Base-by-base conservation (phyloP, 345 rosid genomes). In the Acer yangbiense region DNA sequence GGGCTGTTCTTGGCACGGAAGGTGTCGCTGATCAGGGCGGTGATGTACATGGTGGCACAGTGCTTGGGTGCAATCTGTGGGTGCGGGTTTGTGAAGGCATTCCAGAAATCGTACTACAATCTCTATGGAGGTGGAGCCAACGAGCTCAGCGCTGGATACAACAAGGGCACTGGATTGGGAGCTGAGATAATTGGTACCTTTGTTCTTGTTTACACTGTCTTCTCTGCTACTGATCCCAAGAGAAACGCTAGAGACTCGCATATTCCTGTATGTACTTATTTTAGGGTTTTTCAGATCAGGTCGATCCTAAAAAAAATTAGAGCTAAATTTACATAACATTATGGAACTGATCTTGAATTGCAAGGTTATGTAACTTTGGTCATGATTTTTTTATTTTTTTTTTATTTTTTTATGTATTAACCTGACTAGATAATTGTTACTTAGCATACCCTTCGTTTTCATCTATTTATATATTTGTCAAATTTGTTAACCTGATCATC, bases 221-320 rank as follows among this genome's bases (percentile, higher is more conserved):
- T 91, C 83, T 77, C 95, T 17, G 95, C 95, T 80, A 91, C 95
- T 10, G 95, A 91, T 73, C 95, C 95, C 35, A 91, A 91, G 86
- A 85, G 95, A 27, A 91, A 8, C 65, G 95, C 95, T 0, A 86
- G 95, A 68, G 95, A 91, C 79, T 91, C 95, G 62, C 92, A 91
- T 70, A 90, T 91, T 72, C 95, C 95, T 52, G 95, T 91, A 86
- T 57, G 92, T 76, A 35, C 39, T 35, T 4, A 35, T 4, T 35
- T 4, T 35, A 35, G 5, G 39, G 0, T 35, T 35, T 3, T 35
- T 5, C 6, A 4, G 39, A 4, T 35, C 0, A 35, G 39, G 4
- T 35, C 39, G 39, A 0, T 35, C 6, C 1, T 35, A 35, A 35
- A 4, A 35, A 4, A 35, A 35, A 35, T 35, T 4, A 35, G 39